Evolutionary conservation across 2,329 filamentous ascomycete genomes (phyloP).

Genomic region (Phaeophleospora eucalypticola): DNA sequence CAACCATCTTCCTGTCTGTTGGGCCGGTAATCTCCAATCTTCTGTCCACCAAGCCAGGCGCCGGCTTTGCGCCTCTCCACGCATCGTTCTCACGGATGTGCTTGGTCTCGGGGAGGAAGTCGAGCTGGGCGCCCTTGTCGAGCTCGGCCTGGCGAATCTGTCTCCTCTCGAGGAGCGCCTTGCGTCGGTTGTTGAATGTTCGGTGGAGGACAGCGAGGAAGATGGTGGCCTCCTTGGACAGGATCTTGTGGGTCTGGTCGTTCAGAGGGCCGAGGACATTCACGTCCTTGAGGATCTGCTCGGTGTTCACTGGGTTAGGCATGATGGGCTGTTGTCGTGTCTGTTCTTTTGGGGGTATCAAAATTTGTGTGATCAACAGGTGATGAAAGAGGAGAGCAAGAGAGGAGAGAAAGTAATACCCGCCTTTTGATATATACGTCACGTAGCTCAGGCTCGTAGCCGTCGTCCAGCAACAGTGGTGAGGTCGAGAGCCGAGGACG

Average conservation of each 20-base stretch:
- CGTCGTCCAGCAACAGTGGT: background rate
- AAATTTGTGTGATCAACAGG: no score
- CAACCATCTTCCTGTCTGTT: conserved; percentile 97
- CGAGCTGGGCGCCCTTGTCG: conserved; percentile 80
- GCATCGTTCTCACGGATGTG: conserved; percentile 90
- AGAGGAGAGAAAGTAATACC: background rate
- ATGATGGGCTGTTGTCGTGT: conserved; percentile 10
- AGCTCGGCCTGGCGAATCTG: conserved; percentile 85
- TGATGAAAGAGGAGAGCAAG: background rate
- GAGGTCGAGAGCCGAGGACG: conserved; percentile 9
- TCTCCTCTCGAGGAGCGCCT: conserved; percentile 81
- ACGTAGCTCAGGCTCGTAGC: conserved; percentile 13
- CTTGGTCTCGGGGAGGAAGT: conserved; percentile 94
- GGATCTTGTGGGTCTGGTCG: conserved; percentile 79
- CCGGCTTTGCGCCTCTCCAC: conserved; percentile 89
- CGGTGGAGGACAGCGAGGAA: conserved; percentile 94
- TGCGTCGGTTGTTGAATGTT: conserved; percentile 86
- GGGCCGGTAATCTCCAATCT: conserved; percentile 96
- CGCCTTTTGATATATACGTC: conserved; percentile 22
- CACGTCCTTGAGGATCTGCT: conserved; percentile 81
- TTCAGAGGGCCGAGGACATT: conserved; percentile 75
- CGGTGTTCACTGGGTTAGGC: conserved; percentile 36
- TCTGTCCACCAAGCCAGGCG: conserved; percentile 87
- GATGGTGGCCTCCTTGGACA: conserved; percentile 82
- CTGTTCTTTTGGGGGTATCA: conserved; percentile 1